These are phyloP conservation scores for Aspergillus quadricinctus DNA, from an alignment of 2,329 filamentous ascomycete genomes.

Conservation along the genomic window DNA sequence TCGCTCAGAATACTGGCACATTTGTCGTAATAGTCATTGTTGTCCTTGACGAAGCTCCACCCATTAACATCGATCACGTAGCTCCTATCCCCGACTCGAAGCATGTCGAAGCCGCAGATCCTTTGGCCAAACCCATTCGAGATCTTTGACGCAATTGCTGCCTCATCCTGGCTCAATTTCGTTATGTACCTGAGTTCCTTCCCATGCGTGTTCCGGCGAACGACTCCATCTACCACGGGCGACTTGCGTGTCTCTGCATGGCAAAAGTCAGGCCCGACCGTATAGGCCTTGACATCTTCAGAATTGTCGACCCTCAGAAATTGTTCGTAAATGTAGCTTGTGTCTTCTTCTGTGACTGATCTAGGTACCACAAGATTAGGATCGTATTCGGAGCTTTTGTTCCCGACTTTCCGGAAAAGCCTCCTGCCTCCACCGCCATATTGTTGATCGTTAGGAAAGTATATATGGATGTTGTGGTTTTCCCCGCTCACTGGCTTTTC, in stretches of 20 bases:
- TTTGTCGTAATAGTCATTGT: constrained; percentile 96
- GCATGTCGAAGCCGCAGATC: constrained; percentile 91
- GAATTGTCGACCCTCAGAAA: constrained; percentile 96
- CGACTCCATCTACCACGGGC: constrained; percentile 91
- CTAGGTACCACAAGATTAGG: constrained; percentile 70
- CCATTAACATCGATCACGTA: constrained; percentile 99
- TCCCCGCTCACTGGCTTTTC: constrained; percentile 98
- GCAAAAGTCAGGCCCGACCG: constrained; percentile 86
- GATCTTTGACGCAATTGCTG: constrained; percentile 82
- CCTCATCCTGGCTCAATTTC: constrained; percentile 72
- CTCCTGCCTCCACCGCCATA: constrained; percentile 84
- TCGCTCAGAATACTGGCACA: constrained; percentile 80
- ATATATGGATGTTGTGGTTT: constrained; percentile 98
- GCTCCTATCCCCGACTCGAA: constrained; percentile 82
- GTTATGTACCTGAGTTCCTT: constrained; percentile 97
- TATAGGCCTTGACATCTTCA: constrained; percentile 98
- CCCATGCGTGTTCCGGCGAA: constrained; percentile 91
- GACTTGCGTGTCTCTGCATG: constrained; percentile 97
- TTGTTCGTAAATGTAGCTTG: constrained; percentile 95
- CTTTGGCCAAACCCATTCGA: constrained; percentile 88
- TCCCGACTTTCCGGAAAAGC: constrained; percentile 94
- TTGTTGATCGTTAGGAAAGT: constrained; percentile 71
- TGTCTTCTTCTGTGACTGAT: constrained; percentile 71
- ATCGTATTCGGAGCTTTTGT: constrained; percentile 96
- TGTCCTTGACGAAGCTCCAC: constrained; percentile 99